phyloP scores from a whole-genome alignment of 768 basidiomycete genomes.

The Psilocybe tampanensis region DNA sequence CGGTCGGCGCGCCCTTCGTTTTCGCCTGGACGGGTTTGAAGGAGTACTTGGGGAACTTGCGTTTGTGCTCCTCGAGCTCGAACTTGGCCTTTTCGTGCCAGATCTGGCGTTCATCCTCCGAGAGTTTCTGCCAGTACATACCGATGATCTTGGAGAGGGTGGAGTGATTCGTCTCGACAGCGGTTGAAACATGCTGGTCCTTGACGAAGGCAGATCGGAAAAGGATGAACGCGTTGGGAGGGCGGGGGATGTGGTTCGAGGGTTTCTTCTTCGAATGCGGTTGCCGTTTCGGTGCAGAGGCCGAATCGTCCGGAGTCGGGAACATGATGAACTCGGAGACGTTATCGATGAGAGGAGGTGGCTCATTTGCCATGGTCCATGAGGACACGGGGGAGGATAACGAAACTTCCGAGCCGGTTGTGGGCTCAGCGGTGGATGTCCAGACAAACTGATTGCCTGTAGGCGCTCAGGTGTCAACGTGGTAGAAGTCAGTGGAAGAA shows the following conservation, averaged over 20 bases:
- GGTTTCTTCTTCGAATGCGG: conserved; percentile 72
- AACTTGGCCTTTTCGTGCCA: conserved; percentile 80
- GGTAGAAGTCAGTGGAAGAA: conserved; percentile 6
- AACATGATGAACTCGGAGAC: conserved; percentile 34
- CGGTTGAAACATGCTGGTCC: conserved; percentile 73
- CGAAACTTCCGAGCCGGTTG: conserved; percentile 20
- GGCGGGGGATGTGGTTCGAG: conserved; percentile 78
- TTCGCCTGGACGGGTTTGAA: conserved; percentile 70
- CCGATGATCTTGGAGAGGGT: conserved; percentile 87
- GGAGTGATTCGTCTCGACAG: conserved; percentile 81
- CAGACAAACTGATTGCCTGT: conserved; percentile 33
- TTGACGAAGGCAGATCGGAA: conserved; percentile 86
- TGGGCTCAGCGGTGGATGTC: conserved; percentile 29
- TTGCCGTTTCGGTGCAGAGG: conserved; percentile 37
- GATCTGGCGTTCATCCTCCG: conserved; percentile 71
- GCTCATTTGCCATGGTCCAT: conserved; percentile 24
- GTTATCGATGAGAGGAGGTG: conserved; percentile 32
- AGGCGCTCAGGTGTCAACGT: conserved; percentile 20
- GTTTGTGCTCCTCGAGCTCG: conserved; percentile 77
- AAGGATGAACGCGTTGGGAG: conserved; percentile 86
- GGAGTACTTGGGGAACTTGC: conserved; percentile 77
- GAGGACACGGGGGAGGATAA: conserved; percentile 25
- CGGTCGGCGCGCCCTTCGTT: conserved; percentile 42
- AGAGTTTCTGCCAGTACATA: conserved; percentile 79
- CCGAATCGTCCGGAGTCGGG: conserved; percentile 2